Evolutionary conservation across 2,329 filamentous ascomycete genomes (phyloP).

Genomic region (Thermothelomyces thermophilus): DNA sequence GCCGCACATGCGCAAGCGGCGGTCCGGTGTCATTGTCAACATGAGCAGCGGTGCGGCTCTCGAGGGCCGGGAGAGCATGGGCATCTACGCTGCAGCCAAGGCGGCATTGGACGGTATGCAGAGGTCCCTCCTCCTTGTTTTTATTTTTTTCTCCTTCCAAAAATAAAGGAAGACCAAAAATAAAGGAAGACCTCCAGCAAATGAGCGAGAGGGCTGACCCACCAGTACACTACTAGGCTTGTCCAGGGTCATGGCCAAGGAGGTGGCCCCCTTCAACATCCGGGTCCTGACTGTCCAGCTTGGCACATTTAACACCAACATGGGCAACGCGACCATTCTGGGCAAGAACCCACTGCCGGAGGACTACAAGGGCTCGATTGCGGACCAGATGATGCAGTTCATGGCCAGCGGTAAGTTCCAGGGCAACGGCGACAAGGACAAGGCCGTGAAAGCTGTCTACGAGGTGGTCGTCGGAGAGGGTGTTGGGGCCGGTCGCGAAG

Average conservation of each 20-base stretch:
- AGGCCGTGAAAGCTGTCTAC: neutral
- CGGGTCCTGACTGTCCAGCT: neutral
- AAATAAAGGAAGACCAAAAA: too few relatives aligned
- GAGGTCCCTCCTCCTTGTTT: neutral
- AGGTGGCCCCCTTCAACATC: neutral
- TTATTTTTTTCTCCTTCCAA: neutral
- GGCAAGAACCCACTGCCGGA: neutral
- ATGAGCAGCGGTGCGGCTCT: neutral
- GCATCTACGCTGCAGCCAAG: neutral
- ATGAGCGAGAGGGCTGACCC: too few relatives aligned
- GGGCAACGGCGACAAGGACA: neutral
- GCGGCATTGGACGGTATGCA: neutral
- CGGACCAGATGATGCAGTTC: neutral
- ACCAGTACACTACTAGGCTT: neutral
- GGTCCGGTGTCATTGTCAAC: neutral
- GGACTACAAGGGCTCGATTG: neutral
- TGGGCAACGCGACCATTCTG: neutral
- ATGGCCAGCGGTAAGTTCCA: neutral
- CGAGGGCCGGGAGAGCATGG: neutral
- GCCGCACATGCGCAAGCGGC: neutral
- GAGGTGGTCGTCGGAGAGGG: neutral
- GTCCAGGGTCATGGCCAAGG: neutral
- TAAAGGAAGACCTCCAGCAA: too few relatives aligned
- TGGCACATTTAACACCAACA: neutral
- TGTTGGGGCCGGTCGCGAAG: neutral